Conservation (phyloP, 2,329 filamentous ascomycete species). For the Penicillium sp. region DNA sequence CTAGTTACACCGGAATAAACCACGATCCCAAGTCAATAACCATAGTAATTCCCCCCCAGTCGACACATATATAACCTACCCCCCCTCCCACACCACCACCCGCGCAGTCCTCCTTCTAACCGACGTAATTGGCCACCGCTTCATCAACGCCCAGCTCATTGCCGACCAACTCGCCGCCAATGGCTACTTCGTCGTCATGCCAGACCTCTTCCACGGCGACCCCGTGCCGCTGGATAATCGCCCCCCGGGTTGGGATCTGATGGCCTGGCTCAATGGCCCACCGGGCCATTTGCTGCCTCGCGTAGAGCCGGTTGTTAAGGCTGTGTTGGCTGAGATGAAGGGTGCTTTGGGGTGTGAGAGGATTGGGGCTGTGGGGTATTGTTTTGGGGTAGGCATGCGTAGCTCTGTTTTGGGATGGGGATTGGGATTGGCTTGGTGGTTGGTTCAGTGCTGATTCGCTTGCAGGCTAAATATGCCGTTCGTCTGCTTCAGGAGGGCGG, state of each 20-base stretch:
- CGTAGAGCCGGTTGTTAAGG: constrained; percentile 21
- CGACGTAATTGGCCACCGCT: constrained; percentile 25
- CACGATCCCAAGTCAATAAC: not conserved
- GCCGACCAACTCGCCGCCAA: constrained; percentile 25
- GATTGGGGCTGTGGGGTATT: constrained; percentile 23
- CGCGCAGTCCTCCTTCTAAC: constrained; percentile 21
- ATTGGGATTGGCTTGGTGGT: not conserved
- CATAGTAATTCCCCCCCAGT: constrained; percentile 9
- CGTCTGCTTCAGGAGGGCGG: constrained; percentile 61
- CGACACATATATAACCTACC: constrained; percentile 18
- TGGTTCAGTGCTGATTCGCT: not conserved
- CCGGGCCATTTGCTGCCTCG: constrained; percentile 18
- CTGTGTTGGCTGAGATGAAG: constrained; percentile 21
- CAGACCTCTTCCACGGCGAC: constrained; percentile 25
- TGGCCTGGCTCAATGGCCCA: constrained; percentile 23
- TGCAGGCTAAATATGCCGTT: constrained; percentile 60
- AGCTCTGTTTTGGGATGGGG: not conserved
- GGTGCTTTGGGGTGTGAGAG: constrained; percentile 17
- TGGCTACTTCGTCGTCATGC: constrained; percentile 26
- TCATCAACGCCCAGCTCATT: constrained; percentile 24
- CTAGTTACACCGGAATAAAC: too few species aligned
- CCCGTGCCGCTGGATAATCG: constrained; percentile 21
- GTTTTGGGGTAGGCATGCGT: constrained; percentile 19
- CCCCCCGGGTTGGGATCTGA: constrained; percentile 18
- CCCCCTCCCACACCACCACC: constrained; percentile 10